Conservation (phyloP, 1,284 basidiomycete genomes). For the Austroboletus niveus region DNA sequence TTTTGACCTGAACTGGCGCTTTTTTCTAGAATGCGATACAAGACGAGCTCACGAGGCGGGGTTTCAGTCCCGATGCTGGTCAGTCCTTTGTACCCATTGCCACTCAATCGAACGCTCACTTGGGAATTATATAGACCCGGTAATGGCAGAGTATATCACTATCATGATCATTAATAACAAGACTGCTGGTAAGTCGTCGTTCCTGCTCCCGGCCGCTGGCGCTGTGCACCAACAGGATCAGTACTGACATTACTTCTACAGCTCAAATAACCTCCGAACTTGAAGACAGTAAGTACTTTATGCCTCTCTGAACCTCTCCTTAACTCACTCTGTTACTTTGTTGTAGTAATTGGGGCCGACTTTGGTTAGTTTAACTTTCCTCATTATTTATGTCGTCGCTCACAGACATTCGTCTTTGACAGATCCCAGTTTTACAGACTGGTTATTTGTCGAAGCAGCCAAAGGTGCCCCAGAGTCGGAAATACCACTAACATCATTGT, state of each 20-base stretch:
- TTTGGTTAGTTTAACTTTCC: slow-evolving; percentile 50
- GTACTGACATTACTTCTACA: slow-evolving; percentile 32
- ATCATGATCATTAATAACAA: slow-evolving; percentile 93
- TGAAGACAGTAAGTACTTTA: slow-evolving; percentile 64
- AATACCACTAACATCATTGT: slow-evolving; percentile 32
- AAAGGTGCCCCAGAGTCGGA: slow-evolving; percentile 58
- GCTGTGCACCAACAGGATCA: background rate
- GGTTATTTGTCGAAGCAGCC: slow-evolving; percentile 77
- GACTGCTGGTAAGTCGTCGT: slow-evolving; percentile 57
- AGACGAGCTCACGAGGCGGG: slow-evolving; percentile 74
- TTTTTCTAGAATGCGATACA: slow-evolving; percentile 69
- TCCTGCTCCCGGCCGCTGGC: background rate
- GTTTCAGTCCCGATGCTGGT: slow-evolving; percentile 78
- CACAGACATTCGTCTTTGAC: slow-evolving; percentile 4
- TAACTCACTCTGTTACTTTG: slow-evolving; percentile 17
- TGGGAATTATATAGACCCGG: slow-evolving; percentile 53
- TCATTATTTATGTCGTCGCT: slow-evolving; percentile 11
- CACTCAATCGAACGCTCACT: slow-evolving; percentile 5
- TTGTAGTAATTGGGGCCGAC: slow-evolving; percentile 73
- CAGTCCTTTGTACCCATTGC: slow-evolving; percentile 25
- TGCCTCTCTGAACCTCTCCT: slow-evolving; percentile 12
- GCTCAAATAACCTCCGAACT: slow-evolving; percentile 81
- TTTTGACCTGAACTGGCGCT: slow-evolving; percentile 12
- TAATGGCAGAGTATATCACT: slow-evolving; percentile 89
- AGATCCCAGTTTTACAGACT: slow-evolving; percentile 80